These are phyloP conservation scores for Colletotrichum theobromicola DNA, from an alignment of 2,329 filamentous ascomycete genomes.

Conservation along the genomic window DNA sequence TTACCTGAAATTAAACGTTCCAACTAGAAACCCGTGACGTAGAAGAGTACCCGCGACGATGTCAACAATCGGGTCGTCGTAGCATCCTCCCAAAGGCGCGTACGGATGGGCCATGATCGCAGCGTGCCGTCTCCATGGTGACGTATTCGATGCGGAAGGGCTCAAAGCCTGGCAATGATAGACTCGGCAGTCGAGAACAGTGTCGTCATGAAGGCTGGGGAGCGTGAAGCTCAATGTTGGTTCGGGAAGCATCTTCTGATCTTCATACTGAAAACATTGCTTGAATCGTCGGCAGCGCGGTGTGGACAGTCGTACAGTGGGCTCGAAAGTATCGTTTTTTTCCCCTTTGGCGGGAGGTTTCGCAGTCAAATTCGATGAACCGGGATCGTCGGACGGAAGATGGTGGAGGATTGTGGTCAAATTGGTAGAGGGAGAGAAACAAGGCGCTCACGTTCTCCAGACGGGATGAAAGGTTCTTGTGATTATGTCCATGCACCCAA, in stretches of 20 bases:
- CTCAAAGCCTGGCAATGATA: constrained; percentile 69
- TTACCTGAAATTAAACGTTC: constrained; percentile 92
- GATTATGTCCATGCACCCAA: not conserved
- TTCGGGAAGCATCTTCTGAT: constrained; percentile 55
- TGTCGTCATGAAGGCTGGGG: constrained; percentile 83
- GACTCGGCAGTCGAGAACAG: constrained; percentile 78
- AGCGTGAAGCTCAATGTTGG: constrained; percentile 74
- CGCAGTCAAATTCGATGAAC: not conserved
- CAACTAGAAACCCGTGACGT: constrained; percentile 75
- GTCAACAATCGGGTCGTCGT: constrained; percentile 82
- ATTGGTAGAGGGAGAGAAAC: not conserved
- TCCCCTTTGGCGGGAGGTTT: not conserved
- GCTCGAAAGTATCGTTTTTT: not conserved
- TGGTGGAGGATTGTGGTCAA: not conserved
- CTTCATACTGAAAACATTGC: constrained; percentile 22
- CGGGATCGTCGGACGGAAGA: not conserved
- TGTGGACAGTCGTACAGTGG: not conserved
- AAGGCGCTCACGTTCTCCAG: not conserved
- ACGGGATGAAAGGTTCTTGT: not conserved
- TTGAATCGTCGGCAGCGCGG: not conserved
- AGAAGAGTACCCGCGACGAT: constrained; percentile 69
- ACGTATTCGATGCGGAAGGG: constrained; percentile 32
- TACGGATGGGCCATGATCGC: constrained; percentile 89
- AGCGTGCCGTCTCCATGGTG: constrained; percentile 52
- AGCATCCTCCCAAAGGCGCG: constrained; percentile 83